Percentiles rank a stretch among this genome's conserved stretches.
These are phyloP conservation scores for Russula brevipes DNA, from an alignment of 768 basidiomycete genomes.

Conservation along the genomic window DNA sequence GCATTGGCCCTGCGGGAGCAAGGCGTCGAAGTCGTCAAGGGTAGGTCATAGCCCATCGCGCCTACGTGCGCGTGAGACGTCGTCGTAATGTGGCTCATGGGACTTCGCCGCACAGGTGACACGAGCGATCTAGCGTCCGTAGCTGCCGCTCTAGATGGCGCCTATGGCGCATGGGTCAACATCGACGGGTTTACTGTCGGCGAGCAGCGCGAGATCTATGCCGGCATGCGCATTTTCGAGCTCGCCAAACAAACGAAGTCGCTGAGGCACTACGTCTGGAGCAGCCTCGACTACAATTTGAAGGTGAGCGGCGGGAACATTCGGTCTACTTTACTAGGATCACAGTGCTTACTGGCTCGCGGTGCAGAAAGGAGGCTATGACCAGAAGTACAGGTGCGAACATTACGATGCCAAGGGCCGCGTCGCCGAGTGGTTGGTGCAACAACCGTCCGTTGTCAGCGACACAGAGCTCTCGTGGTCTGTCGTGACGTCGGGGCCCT, in stretches of 20 bases:
- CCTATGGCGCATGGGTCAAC: constrained; percentile 38
- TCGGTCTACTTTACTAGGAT: no score
- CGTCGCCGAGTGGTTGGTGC: constrained; percentile 35
- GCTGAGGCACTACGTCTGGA: constrained; percentile 38
- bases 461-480: constrained; percentile 36
- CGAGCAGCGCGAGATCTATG: constrained; percentile 37
- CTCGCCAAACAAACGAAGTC: constrained; percentile 32
- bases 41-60: constrained; percentile 19
- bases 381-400: constrained; percentile 34
- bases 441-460: constrained; percentile 33
- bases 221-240: constrained; percentile 41
- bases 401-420: constrained; percentile 41
- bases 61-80: neutral
- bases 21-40: constrained; percentile 37
- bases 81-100: neutral
- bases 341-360: neutral
- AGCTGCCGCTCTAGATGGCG: constrained; percentile 33
- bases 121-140: constrained; percentile 27
- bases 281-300: constrained; percentile 37
- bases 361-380: constrained; percentile 22
- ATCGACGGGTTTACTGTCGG: constrained; percentile 36
- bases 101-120: constrained; percentile 1
- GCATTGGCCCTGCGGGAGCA: constrained; percentile 34
- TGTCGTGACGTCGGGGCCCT: constrained; percentile 38
- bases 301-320: constrained; percentile 29